Evolutionary conservation across 202 grass and related monocot genomes (phyloP), one percentile per base, ranked within the genome.

Genomic region (Schoenoplectus triqueter): DNA sequence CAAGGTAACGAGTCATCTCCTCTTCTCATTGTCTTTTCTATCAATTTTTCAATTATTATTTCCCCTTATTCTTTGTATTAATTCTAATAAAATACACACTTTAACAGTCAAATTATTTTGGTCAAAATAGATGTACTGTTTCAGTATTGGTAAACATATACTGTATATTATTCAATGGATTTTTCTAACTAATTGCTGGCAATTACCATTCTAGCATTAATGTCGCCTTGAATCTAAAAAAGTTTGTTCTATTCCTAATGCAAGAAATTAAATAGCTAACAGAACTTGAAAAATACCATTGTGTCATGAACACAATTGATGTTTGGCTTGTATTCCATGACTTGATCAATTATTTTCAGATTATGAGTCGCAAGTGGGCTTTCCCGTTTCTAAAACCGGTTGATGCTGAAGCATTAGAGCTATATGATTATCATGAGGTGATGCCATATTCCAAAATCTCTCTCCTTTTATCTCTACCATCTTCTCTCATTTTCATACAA

Each of bases 361-460:
- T 98, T 63, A 92, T 85, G 52, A 80, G 72, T 51, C 67, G 92
- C 73, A 82, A 87, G 66, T 84, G 82, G 87, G 85, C 95, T 18
- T 63, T 54, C 18, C 95, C 91, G 72, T 95, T 98, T 89, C 42
- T 88, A 71, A 63, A 93, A 10, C 95, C 95, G 0, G 92, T 98
- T 83, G 91, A 98, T 86, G 90, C 87, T 75, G 71, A 88, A 82
- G 86, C 46, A 10, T 87, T 95, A 69, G 2, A 81, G 14, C 86
- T 91, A 82, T 76, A 89, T 89, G 92, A 98, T 74, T 98, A 95
- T 87, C 18, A 98, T 82, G 86, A 95, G 88, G 95, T 98, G 13
- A 79, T 79, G 61, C 56, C 56, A 19, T 62, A 45, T 19, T 79
- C 75, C 31, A 7, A 11, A 19, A 62, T 18, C 4, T 45, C 7